Conservation (phyloP, 1,284 basidiomycete genomes). For the Ganoderma leucocontextum region DNA sequence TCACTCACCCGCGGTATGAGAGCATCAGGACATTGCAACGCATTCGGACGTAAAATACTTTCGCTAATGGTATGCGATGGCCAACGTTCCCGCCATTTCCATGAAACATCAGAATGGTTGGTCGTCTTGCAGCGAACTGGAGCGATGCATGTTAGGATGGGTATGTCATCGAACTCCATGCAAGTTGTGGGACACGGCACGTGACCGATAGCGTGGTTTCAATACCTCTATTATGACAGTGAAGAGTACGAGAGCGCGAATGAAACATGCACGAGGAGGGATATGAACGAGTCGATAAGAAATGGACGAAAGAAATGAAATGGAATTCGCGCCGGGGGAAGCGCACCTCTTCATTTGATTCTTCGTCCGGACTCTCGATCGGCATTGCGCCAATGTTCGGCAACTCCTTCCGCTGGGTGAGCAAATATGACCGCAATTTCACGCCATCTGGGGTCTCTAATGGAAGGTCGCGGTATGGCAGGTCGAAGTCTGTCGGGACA, state of each 20-base stretch:
- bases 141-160: not conserved
- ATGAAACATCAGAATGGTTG: constrained; percentile 91
- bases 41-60: constrained; percentile 85
- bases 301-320: not conserved
- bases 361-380: constrained; percentile 24
- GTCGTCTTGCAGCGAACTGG: constrained; percentile 70
- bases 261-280: not conserved
- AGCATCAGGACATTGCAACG: constrained; percentile 91
- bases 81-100: constrained; percentile 88
- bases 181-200: not conserved
- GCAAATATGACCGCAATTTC: constrained; percentile 67
- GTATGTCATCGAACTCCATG: not conserved
- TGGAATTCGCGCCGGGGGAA: not conserved
- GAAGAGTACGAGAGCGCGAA: not conserved
- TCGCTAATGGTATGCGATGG: constrained; percentile 91
- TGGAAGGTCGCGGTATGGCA: constrained; percentile 79
- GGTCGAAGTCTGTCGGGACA: constrained; percentile 70
- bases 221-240: not conserved
- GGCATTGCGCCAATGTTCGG: constrained; percentile 27
- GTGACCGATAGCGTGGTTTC: not conserved
- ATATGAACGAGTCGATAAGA: too few species aligned
- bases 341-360: constrained; percentile 37
- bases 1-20: constrained; percentile 81
- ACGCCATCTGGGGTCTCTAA: constrained; percentile 71
- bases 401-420: constrained; percentile 55